Evolutionary conservation across 768 basidiomycete genomes (phyloP), one percentile per base, ranked within the genome.

Genomic region (Tylopilus rubrobrunneus): DNA sequence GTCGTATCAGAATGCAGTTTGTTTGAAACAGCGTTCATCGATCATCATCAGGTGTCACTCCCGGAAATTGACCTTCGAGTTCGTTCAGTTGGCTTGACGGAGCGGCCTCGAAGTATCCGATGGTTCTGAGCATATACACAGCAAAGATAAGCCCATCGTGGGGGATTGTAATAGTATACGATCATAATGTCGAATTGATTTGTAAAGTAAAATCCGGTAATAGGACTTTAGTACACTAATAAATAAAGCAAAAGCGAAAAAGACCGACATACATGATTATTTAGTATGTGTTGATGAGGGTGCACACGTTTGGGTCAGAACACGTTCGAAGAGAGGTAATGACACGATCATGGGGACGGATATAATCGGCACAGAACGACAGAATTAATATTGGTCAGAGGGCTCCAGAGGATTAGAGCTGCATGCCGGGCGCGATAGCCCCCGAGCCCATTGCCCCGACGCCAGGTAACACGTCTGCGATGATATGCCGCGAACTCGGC

Each of bases 391-490:
- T 5, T 31, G 10, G 31, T 31, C 25, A 31, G 31, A 31, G 7
- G 7, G 8, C 29, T 8, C 19, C 39, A 21, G 39, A 40, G 3
- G 17, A 2, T 19, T 9, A 49, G 5, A 19, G 17, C 46, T 36
- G 58, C 7, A 62, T n/a, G 23, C 47, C n/a, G 1, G 47, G n/a
- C 0, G 27, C 50, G 1, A 58, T 40, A 3, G 53, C 48, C 2
- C 52, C 23, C 6, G 55, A 23, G 25, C 55, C 56, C 15, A 77
- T 74, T 29, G 71, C 70, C 33, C 71, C 70, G 4, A 80, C 77
- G 1, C 78, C 76, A 46, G 73, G 77, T 29, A 80, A 54, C 27
- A 77, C 68, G 51, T 77, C 76, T 2, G 66, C 68, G 21, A 69
- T 50, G 17, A 70, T 40, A 41, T 68, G 60, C n/a, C 59, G 57